Percentiles rank a stretch among this genome's conserved stretches.
phyloP scores from a whole-genome alignment of 1,284 basidiomycete genomes.

The Cutaneotrichosporon dermatis region DNA sequence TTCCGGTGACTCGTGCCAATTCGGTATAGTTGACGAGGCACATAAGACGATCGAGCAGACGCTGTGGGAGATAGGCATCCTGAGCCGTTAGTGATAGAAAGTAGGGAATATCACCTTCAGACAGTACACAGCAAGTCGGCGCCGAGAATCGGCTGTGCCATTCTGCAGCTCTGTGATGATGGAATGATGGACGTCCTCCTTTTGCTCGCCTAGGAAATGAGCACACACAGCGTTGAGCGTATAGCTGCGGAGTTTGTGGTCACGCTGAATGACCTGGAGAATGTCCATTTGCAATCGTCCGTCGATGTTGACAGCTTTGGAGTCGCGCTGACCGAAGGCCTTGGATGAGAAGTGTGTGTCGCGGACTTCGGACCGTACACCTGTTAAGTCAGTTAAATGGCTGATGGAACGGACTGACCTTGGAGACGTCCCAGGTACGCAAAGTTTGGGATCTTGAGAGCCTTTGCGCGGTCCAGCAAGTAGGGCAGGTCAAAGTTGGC shows the following conservation, averaged over 20 bases:
- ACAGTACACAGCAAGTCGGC: constrained; percentile 90
- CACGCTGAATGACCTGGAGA: constrained; percentile 92
- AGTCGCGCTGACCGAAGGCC: constrained; percentile 90
- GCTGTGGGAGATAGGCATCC: constrained; percentile 94
- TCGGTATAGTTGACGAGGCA: constrained; percentile 95
- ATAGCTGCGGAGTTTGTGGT: constrained; percentile 91
- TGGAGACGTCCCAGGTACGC: constrained; percentile 71
- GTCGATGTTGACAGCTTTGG: constrained; percentile 82
- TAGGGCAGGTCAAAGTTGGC: constrained; percentile 91
- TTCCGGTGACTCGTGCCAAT: constrained; percentile 92
- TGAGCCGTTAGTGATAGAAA: constrained; percentile 38
- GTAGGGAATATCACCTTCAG: constrained; percentile 63
- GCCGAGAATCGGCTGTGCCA: constrained; percentile 80
- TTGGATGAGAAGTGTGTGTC: constrained; percentile 94
- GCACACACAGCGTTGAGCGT: constrained; percentile 94
- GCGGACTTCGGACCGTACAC: constrained; percentile 69
- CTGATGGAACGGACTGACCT: constrained; percentile 52
- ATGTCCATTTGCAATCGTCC: constrained; percentile 89
- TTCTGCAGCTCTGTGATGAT: constrained; percentile 96
- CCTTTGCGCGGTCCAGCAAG: constrained; percentile 79
- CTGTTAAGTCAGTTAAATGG: constrained; percentile 49
- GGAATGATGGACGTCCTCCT: constrained; percentile 94
- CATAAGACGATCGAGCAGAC: constrained; percentile 92
- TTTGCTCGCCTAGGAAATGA: constrained; percentile 92
- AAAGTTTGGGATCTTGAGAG: constrained; percentile 67